Conservation (phyloP, 441 rosid genomes). For the Lepidium campestre region DNA sequence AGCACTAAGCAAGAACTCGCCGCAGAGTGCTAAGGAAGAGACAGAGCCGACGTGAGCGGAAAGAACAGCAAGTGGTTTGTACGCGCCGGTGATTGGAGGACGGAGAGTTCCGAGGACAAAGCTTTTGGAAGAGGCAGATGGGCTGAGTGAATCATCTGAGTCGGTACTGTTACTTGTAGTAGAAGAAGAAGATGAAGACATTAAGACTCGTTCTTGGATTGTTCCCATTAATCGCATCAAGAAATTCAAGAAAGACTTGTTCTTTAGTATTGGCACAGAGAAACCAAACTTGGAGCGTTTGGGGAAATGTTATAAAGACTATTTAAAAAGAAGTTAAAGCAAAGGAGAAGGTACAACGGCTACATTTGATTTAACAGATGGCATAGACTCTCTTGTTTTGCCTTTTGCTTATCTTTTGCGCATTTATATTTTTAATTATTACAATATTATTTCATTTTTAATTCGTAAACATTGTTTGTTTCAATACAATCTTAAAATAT, state of each 20-base stretch:
- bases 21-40: slow-evolving; percentile 75
- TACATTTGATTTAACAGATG: slow-evolving; percentile 65
- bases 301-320: slow-evolving; percentile 3
- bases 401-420: slow-evolving; percentile 9
- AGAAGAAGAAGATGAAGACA: slow-evolving; percentile 44
- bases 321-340: slow-evolving; percentile 22
- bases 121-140: slow-evolving; percentile 34
- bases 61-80: slow-evolving; percentile 57
- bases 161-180: slow-evolving; percentile 34
- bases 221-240: slow-evolving; percentile 4
- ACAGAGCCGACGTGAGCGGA: slow-evolving; percentile 73
- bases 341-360: slow-evolving; percentile 61
- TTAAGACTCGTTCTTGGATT: slow-evolving; percentile 19
- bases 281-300: slow-evolving; percentile 17
- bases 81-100: slow-evolving; percentile 36
- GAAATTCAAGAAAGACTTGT: slow-evolving; percentile 6
- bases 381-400: slow-evolving; percentile 5
- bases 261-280: background rate
- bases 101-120: slow-evolving; percentile 34
- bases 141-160: slow-evolving; percentile 38
- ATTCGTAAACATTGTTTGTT: background rate
- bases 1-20: slow-evolving; percentile 80
- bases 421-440: background rate
- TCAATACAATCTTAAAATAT: slow-evolving; percentile 9
- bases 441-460: background rate